A percentile compares a stretch with the other conserved stretches of the same genome.
These are phyloP conservation scores for Malassezia nana DNA, from an alignment of 1,284 basidiomycete genomes.

Conservation along the genomic window DNA sequence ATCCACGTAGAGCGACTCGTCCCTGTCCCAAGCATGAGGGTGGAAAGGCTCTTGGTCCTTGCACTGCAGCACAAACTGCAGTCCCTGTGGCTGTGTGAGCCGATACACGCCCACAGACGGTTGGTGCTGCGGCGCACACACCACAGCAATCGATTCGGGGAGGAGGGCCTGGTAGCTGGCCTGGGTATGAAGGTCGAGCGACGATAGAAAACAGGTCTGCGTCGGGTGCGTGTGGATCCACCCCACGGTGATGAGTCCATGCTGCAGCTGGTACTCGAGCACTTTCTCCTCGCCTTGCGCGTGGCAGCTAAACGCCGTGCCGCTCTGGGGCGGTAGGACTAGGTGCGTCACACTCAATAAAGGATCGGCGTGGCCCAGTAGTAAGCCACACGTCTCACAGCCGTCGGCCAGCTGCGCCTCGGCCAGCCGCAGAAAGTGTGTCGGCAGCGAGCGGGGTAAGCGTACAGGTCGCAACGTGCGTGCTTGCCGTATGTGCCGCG, in stretches of 20 bases:
- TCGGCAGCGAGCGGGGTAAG: slow-evolving; percentile 61
- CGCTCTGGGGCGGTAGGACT: slow-evolving; percentile 63
- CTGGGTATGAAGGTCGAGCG: slow-evolving; percentile 77
- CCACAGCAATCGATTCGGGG: slow-evolving; percentile 79
- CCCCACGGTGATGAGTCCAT: slow-evolving; percentile 69
- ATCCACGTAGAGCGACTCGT: slow-evolving; percentile 11
- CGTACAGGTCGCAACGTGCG: slow-evolving; percentile 17
- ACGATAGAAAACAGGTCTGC: slow-evolving; percentile 70
- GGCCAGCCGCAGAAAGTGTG: slow-evolving; percentile 64
- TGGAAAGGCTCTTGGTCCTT: slow-evolving; percentile 19
- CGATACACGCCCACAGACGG: slow-evolving; percentile 77
- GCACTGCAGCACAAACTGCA: slow-evolving; percentile 52
- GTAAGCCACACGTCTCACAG: slow-evolving; percentile 60
- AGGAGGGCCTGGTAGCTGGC: slow-evolving; percentile 74
- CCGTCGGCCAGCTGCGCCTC: slow-evolving; percentile 57
- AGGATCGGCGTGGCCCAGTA: slow-evolving; percentile 52
- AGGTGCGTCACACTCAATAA: slow-evolving; percentile 1
- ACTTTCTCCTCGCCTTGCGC: slow-evolving; percentile 79
- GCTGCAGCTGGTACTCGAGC: slow-evolving; percentile 66
- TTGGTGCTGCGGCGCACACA: slow-evolving; percentile 67
- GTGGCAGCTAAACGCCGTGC: slow-evolving; percentile 73
- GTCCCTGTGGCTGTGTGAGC: slow-evolving; percentile 69
- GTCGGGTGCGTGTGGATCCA: slow-evolving; percentile 91
- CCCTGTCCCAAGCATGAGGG: slow-evolving; percentile 10
- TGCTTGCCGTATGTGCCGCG: slow-evolving; percentile 1